Percentiles rank a stretch among this genome's conserved stretches.
Evolutionary conservation across 306 rosid species (phyloP).

Genomic region (Abrus precatorius): DNA sequence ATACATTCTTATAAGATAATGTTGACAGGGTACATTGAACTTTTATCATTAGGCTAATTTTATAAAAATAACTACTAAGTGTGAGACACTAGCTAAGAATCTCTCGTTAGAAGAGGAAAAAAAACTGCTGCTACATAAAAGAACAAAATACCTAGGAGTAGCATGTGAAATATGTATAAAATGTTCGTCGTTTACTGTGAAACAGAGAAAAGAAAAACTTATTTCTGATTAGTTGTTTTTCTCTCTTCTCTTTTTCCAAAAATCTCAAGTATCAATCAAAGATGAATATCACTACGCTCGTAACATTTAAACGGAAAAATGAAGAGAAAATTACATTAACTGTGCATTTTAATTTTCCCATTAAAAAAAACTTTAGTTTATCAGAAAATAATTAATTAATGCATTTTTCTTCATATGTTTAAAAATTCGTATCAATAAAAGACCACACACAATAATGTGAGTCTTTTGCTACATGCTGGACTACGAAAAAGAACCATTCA

Average conservation of each 20-base stretch:
- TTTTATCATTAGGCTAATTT: not conserved
- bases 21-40: not conserved
- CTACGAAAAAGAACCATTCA: not conserved
- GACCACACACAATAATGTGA: too few species aligned
- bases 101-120: constrained; percentile 1
- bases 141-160: constrained; percentile 5
- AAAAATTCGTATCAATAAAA: too few species aligned
- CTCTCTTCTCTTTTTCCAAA: not conserved
- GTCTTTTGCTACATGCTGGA: not conserved
- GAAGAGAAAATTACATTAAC: too few species aligned
- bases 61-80: not conserved
- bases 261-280: too few species aligned
- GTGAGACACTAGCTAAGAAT: constrained; percentile 12
- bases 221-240: not conserved
- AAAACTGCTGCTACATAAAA: not conserved
- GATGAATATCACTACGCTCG: too few species aligned
- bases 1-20: not conserved
- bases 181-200: constrained; percentile 13
- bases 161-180: constrained; percentile 14
- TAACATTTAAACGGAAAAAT: too few species aligned
- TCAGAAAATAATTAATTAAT: too few species aligned
- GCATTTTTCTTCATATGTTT: too few species aligned
- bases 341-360: too few species aligned
- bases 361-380: too few species aligned
- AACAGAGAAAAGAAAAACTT: constrained; percentile 1